A percentile compares a stretch with the other conserved stretches of the same genome.
phyloP scores from a whole-genome alignment of 192 early-diverging fungal species.

The Coemansia sp. region DNA sequence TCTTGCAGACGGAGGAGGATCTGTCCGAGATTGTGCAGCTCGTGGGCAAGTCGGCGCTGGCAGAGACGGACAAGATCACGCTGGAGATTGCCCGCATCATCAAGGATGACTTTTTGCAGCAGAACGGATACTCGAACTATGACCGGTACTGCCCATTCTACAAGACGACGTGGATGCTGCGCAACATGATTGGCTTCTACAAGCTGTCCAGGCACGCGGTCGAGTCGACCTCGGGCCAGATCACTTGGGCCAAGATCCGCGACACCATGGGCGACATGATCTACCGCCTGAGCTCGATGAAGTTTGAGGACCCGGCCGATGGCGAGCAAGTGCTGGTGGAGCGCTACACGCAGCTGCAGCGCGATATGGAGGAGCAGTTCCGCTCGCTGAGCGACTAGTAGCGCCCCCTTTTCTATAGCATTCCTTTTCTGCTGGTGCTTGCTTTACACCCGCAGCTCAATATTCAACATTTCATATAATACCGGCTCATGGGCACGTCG shows the following conservation, averaged over 20 bases:
- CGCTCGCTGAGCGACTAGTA: slow-evolving; percentile 68
- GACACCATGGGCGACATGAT: slow-evolving; percentile 88
- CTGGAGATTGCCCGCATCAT: slow-evolving; percentile 96
- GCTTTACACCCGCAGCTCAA: no score
- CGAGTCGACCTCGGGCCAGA: slow-evolving; percentile 81
- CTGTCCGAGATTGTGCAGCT: slow-evolving; percentile 99
- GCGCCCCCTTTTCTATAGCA: background rate
- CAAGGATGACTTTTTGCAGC: slow-evolving; percentile 99
- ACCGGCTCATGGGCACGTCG: background rate
- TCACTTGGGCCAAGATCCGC: slow-evolving; percentile 95
- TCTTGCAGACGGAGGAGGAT: slow-evolving; percentile 98
- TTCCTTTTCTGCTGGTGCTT: background rate
- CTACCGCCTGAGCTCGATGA: slow-evolving; percentile 98
- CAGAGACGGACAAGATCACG: slow-evolving; percentile 98
- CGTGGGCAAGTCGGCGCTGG: slow-evolving; percentile 92
- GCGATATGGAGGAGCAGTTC: slow-evolving; percentile 97
- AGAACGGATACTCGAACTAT: slow-evolving; percentile 98
- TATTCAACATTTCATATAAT: background rate
- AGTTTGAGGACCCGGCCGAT: slow-evolving; percentile 99
- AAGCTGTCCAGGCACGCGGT: slow-evolving; percentile 92
- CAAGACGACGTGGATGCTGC: slow-evolving; percentile 98
- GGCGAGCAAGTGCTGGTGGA: slow-evolving; percentile 86
- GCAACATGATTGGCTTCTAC: slow-evolving; percentile 97
- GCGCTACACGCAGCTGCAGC: slow-evolving; percentile 84
- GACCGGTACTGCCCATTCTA: slow-evolving; percentile 99